Evolutionary conservation across 129 eudicot genomes (phyloP).

Genomic region (Ambrosia artemisiifolia): DNA sequence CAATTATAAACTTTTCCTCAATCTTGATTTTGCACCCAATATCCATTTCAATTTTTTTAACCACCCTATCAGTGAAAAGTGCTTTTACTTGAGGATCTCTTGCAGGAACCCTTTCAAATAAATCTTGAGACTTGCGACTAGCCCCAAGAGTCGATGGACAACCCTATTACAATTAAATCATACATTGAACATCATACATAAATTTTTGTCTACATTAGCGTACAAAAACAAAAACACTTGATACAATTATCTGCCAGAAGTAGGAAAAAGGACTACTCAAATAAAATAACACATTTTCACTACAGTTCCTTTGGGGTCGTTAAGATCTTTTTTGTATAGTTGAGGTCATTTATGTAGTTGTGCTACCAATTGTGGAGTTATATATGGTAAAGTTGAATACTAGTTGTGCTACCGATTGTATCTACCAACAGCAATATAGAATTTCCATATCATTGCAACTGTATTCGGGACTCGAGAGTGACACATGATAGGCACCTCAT

Average conservation of each 20-base stretch:
- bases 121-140: constrained; percentile 81
- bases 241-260: too few species aligned
- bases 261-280: neutral
- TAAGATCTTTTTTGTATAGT: too few species aligned
- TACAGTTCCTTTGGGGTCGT: too few species aligned
- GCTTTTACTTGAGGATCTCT: constrained; percentile 82
- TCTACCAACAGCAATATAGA: neutral
- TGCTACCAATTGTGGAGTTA: neutral
- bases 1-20: constrained; percentile 87
- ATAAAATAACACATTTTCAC: neutral
- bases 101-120: constrained; percentile 83
- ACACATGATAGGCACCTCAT: neutral
- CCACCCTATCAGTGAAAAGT: constrained; percentile 65
- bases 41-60: constrained; percentile 65
- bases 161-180: constrained; percentile 52
- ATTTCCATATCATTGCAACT: neutral
- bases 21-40: constrained; percentile 83
- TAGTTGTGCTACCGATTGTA: neutral
- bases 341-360: too few species aligned
- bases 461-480: neutral
- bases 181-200: constrained; percentile 12
- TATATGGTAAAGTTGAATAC: neutral
- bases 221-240: neutral
- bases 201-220: neutral
- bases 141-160: constrained; percentile 97